Conservation (phyloP, 441 rosid species). For the Macaranga tanarius region DNA sequence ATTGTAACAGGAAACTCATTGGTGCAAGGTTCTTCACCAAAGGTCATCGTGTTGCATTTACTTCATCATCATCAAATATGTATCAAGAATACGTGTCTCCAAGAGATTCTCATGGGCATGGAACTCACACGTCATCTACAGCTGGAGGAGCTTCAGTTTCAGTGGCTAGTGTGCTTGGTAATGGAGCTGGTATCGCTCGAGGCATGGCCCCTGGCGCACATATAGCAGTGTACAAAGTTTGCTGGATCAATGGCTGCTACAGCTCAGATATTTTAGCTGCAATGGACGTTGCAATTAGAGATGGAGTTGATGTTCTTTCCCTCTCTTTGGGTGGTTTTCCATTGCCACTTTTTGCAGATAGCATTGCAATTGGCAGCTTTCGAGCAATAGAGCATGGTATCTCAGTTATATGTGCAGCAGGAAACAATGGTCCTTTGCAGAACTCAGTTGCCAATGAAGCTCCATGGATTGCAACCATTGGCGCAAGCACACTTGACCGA, state of each 20-base stretch:
- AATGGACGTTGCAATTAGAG: slow-evolving; percentile 59
- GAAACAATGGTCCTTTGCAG: slow-evolving; percentile 66
- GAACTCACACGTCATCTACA: slow-evolving; percentile 85
- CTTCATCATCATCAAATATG: slow-evolving; percentile 35
- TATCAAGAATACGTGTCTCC: slow-evolving; percentile 72
- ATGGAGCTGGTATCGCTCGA: slow-evolving; percentile 65
- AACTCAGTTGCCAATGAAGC: slow-evolving; percentile 77
- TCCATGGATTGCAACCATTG: slow-evolving; percentile 69
- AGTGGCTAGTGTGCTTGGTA: slow-evolving; percentile 66
- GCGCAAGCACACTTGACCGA: slow-evolving; percentile 68
- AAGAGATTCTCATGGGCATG: slow-evolving; percentile 86
- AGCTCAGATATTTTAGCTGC: slow-evolving; percentile 82
- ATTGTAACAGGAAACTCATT: slow-evolving; percentile 65
- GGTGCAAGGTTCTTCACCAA: slow-evolving; percentile 80
- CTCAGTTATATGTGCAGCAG: slow-evolving; percentile 63
- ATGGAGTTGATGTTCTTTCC: slow-evolving; percentile 71
- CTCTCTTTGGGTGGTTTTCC: slow-evolving; percentile 73
- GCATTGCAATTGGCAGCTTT: slow-evolving; percentile 70
- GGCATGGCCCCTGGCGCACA: slow-evolving; percentile 82
- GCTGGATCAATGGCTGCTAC: slow-evolving; percentile 76
- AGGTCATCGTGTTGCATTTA: slow-evolving; percentile 46
- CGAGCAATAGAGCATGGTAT: slow-evolving; percentile 61
- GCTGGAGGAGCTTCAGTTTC: slow-evolving; percentile 66
- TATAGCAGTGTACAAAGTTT: slow-evolving; percentile 68
- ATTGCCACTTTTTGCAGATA: slow-evolving; percentile 64